Percentiles rank a stretch among this genome's conserved stretches.
Evolutionary conservation across 2,329 filamentous ascomycete genomes (phyloP).

Genomic region (Mycocentrospora acerina): DNA sequence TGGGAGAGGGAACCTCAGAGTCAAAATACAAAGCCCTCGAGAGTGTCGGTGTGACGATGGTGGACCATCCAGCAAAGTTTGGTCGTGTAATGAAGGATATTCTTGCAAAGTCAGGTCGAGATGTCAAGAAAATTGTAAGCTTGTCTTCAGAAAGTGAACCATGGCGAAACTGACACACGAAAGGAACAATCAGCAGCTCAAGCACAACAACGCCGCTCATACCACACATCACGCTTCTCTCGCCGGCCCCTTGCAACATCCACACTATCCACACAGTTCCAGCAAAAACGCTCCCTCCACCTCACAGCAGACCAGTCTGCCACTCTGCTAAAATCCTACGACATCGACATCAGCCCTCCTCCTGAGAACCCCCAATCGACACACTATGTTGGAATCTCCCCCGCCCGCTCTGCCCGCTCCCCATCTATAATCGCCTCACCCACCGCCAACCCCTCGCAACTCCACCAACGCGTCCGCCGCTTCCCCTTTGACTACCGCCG

Average conservation of each 20-base stretch:
- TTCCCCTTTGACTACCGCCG: slow-evolving; percentile 64
- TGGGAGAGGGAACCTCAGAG: slow-evolving; percentile 64
- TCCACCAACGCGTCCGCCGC: slow-evolving; percentile 49
- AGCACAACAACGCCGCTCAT: slow-evolving; percentile 52
- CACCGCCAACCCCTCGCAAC: slow-evolving; percentile 46
- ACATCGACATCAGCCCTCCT: slow-evolving; percentile 50
- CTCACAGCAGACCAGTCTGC: slow-evolving; percentile 57
- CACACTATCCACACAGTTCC: neutral
- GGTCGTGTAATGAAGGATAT: slow-evolving; percentile 66
- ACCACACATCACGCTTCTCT: slow-evolving; percentile 40
- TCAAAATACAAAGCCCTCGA: slow-evolving; percentile 69
- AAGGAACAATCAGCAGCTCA: slow-evolving; percentile 40
- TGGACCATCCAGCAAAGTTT: slow-evolving; percentile 75
- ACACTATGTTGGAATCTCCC: slow-evolving; percentile 62
- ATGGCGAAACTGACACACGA: slow-evolving; percentile 1
- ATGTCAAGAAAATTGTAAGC: slow-evolving; percentile 43
- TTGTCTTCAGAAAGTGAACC: neutral
- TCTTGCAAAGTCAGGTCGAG: slow-evolving; percentile 49
- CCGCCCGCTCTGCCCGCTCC: slow-evolving; percentile 63
- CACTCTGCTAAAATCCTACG: slow-evolving; percentile 56
- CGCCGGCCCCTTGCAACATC: slow-evolving; percentile 13
- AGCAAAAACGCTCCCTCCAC: slow-evolving; percentile 56
- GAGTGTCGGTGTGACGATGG: slow-evolving; percentile 66
- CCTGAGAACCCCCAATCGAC: slow-evolving; percentile 29
- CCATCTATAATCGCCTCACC: slow-evolving; percentile 67